These are phyloP conservation scores for Hypoxylon intermedium DNA, from an alignment of 495 filamentous ascomycete species.

Conservation along the genomic window DNA sequence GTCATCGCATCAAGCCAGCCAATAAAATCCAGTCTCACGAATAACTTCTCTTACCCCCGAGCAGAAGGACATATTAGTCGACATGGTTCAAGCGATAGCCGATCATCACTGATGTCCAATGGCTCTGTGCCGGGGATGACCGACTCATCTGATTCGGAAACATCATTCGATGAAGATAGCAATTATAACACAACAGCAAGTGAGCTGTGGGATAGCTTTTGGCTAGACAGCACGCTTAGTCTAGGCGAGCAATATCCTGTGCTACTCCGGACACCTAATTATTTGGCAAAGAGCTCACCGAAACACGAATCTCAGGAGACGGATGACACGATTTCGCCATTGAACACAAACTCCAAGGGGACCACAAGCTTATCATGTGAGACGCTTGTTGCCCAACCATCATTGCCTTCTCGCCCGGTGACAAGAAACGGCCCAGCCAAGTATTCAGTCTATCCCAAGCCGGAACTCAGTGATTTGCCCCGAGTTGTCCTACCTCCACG, in stretches of 20 bases:
- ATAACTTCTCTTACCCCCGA: constrained; percentile 40
- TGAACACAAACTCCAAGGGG: background rate
- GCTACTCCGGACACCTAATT: constrained; percentile 23
- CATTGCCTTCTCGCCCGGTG: constrained; percentile 18
- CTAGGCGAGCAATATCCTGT: constrained; percentile 32
- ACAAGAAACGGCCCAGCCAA: constrained; percentile 19
- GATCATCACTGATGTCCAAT: constrained; percentile 36
- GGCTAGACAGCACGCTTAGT: constrained; percentile 21
- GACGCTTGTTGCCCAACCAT: background rate
- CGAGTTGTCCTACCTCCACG: constrained; percentile 36
- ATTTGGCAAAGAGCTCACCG: constrained; percentile 14
- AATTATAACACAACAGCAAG: constrained; percentile 39
- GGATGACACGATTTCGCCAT: constrained; percentile 21
- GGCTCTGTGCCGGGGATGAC: constrained; percentile 42
- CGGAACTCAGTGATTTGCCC: constrained; percentile 3
- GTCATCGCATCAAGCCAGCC: constrained; percentile 6
- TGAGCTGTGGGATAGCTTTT: constrained; percentile 44
- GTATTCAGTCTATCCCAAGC: constrained; percentile 39
- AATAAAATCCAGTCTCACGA: constrained; percentile 30
- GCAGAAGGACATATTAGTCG: constrained; percentile 26
- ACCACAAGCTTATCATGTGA: constrained; percentile 4
- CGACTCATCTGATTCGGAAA: constrained; percentile 42
- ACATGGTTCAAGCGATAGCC: constrained; percentile 37
- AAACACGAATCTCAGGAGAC: constrained; percentile 1
- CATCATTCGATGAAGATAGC: constrained; percentile 39